A percentile compares a stretch with the other conserved stretches of the same genome.
phyloP scores from a whole-genome alignment of 768 basidiomycete genomes.

The Rubroboletus satanas region DNA sequence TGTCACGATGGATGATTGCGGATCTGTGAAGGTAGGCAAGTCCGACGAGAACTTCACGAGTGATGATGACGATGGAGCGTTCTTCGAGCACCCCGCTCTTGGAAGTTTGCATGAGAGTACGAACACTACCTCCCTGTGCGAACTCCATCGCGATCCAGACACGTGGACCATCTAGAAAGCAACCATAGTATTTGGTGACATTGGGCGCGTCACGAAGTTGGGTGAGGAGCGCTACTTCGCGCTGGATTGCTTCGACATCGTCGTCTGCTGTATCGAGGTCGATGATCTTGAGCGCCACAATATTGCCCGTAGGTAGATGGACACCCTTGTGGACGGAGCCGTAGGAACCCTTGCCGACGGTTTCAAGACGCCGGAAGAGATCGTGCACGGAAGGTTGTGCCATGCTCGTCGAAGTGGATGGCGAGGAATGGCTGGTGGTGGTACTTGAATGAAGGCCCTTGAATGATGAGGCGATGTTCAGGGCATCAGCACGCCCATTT shows the following conservation, averaged over 20 bases:
- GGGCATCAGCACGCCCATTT: background rate
- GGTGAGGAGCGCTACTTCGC: slow-evolving; percentile 88
- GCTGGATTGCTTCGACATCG: slow-evolving; percentile 94
- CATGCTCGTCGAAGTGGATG: slow-evolving; percentile 20
- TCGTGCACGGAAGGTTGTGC: slow-evolving; percentile 66
- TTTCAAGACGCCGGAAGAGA: slow-evolving; percentile 81
- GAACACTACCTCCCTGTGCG: slow-evolving; percentile 91
- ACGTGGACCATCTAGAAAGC: slow-evolving; percentile 88
- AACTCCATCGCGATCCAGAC: slow-evolving; percentile 99
- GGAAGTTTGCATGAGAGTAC: slow-evolving; percentile 88
- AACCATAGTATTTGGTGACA: slow-evolving; percentile 95
- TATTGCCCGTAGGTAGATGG: slow-evolving; percentile 77
- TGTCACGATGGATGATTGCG: slow-evolving; percentile 93
- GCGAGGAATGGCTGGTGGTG: background rate
- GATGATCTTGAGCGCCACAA: slow-evolving; percentile 98
- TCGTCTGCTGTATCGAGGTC: slow-evolving; percentile 96
- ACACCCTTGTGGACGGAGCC: slow-evolving; percentile 93
- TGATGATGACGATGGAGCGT: slow-evolving; percentile 81
- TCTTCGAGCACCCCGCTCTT: slow-evolving; percentile 78
- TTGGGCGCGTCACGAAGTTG: slow-evolving; percentile 89
- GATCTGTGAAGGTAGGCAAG: slow-evolving; percentile 90
- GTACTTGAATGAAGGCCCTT: background rate
- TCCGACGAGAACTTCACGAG: slow-evolving; percentile 83
- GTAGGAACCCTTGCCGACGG: slow-evolving; percentile 94
- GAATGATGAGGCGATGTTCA: background rate